Conservation (phyloP, 768 basidiomycete genomes). For the Lentinula lateritia region DNA sequence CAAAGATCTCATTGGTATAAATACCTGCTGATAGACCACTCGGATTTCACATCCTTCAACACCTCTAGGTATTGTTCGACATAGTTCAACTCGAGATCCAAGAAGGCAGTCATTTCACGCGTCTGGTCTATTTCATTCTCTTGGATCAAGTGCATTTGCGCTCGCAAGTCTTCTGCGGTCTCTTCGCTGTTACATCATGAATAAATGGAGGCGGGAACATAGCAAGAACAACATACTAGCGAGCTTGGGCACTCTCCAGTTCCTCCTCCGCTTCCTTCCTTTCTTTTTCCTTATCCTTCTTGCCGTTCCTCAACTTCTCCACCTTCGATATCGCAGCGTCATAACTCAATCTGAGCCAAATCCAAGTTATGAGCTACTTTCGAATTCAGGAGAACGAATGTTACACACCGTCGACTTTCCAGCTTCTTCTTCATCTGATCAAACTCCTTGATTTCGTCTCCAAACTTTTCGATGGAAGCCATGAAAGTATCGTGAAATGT, state of each 20-base stretch:
- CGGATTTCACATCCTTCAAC: conserved; percentile 58
- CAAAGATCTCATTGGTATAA: conserved; percentile 16
- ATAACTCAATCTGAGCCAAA: conserved; percentile 54
- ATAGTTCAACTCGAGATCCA: conserved; percentile 73
- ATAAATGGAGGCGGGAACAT: not conserved
- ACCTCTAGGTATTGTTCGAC: conserved; percentile 70
- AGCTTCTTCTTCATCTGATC: conserved; percentile 78
- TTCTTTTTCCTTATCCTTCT: conserved; percentile 87
- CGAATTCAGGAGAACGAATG: not conserved
- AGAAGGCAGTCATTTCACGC: conserved; percentile 61
- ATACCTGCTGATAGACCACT: conserved; percentile 61
- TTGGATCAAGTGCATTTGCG: conserved; percentile 73
- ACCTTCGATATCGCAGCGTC: conserved; percentile 71
- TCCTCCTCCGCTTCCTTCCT: conserved; percentile 78
- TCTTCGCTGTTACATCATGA: conserved; percentile 57
- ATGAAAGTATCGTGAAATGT: conserved; percentile 73
- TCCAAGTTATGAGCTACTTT: not conserved
- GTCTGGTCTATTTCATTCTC: conserved; percentile 72
- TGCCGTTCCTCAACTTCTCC: conserved; percentile 60
- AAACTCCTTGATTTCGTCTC: conserved; percentile 79
- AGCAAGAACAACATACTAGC: conserved; percentile 41
- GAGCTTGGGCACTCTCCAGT: conserved; percentile 58
- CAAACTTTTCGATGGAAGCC: conserved; percentile 55
- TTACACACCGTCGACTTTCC: conserved; percentile 69
- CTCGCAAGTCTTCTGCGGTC: conserved; percentile 77